Conservation (phyloP, 1,284 basidiomycete species). For the Pyrrhoderma noxium region DNA sequence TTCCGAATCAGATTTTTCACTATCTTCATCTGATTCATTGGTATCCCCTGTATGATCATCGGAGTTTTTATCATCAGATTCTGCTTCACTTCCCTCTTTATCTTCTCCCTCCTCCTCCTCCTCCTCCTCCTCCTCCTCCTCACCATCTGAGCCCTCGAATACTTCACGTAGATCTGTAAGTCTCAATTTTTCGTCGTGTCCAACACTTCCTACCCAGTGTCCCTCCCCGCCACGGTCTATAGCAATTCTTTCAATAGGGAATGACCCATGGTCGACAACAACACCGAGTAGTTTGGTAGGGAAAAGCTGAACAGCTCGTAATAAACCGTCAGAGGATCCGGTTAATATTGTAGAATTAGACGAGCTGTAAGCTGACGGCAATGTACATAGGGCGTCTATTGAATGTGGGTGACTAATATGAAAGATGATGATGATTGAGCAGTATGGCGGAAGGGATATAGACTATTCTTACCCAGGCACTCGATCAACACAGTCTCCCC, state of each 20-base stretch:
- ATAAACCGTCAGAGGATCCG: slow-evolving; percentile 88
- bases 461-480: slow-evolving; percentile 63
- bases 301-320: slow-evolving; percentile 84
- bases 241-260: slow-evolving; percentile 84
- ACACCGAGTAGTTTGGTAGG: slow-evolving; percentile 89
- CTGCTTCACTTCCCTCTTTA: slow-evolving; percentile 30
- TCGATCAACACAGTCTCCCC: slow-evolving; percentile 90
- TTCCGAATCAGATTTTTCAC: slow-evolving; percentile 27
- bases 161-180: slow-evolving; percentile 73
- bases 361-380: slow-evolving; percentile 62
- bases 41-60: slow-evolving; percentile 11
- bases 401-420: slow-evolving; percentile 72
- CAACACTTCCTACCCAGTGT: slow-evolving; percentile 88
- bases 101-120: slow-evolving; percentile 19
- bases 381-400: slow-evolving; percentile 72
- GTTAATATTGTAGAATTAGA: slow-evolving; percentile 75
- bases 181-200: slow-evolving; percentile 82
- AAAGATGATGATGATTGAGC: not conserved
- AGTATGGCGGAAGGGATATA: slow-evolving; percentile 2
- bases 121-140: slow-evolving; percentile 21
- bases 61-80: slow-evolving; percentile 20
- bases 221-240: slow-evolving; percentile 46
- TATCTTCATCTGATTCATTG: slow-evolving; percentile 11
- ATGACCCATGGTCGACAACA: slow-evolving; percentile 84
- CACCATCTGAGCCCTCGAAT: slow-evolving; percentile 48